phyloP scores from a whole-genome alignment of 768 basidiomycete genomes.

The Lentinula guzmanii region DNA sequence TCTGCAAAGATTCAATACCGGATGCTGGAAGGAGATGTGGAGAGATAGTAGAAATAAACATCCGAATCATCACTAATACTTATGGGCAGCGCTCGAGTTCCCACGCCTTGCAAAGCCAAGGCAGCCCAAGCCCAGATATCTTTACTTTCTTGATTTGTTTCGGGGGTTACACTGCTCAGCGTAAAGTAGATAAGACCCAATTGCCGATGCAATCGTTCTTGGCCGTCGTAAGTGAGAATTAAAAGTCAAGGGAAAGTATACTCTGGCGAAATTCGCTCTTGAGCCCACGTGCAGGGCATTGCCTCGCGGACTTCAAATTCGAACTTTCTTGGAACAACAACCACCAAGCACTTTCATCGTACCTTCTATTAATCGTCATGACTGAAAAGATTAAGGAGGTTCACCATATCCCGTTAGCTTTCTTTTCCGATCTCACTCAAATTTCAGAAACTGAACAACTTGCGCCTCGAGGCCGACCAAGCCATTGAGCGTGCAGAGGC shows the following conservation, averaged over 20 bases:
- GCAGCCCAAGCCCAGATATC: background rate
- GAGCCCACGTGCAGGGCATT: background rate
- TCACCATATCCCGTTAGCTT: slow-evolving; percentile 1
- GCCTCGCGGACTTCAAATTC: background rate
- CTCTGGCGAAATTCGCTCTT: background rate
- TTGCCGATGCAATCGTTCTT: background rate
- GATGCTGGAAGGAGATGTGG: background rate
- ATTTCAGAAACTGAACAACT: slow-evolving; percentile 62
- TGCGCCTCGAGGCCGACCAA: slow-evolving; percentile 82
- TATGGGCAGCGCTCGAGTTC: background rate
- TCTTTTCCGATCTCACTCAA: slow-evolving; percentile 1
- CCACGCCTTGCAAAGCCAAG: background rate
- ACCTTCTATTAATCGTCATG: slow-evolving; percentile 16
- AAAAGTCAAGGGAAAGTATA: background rate
- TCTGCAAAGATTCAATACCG: background rate
- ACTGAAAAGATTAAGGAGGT: slow-evolving; percentile 52
- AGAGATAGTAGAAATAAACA: background rate
- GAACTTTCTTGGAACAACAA: background rate
- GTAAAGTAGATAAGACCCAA: background rate
- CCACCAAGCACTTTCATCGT: background rate
- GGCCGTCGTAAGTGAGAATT: background rate
- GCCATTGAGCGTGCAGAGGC: slow-evolving; percentile 80
- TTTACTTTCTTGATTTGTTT: background rate
- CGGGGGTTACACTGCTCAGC: background rate
- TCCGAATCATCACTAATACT: background rate